Evolutionary conservation across 768 basidiomycete genomes (phyloP).

Genomic region (Russula abietina): DNA sequence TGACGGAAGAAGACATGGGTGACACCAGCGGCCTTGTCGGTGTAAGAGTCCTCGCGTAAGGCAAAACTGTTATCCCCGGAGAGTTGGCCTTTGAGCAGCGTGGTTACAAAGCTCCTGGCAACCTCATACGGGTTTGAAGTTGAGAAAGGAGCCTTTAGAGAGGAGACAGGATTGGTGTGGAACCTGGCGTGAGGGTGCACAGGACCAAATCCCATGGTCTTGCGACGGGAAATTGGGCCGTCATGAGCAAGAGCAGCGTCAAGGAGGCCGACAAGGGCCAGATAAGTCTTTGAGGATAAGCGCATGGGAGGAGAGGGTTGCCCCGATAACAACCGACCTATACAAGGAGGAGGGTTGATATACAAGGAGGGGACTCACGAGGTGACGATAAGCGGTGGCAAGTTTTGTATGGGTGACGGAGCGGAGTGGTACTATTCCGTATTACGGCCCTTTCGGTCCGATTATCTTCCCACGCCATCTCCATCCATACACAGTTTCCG

Average conservation of each 20-base stretch:
- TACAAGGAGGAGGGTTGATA: conserved; percentile 13
- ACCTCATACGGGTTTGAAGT: conserved; percentile 50
- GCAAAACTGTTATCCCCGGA: conserved; percentile 40
- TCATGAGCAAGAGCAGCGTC: conserved; percentile 19
- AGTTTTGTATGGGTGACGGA: background rate
- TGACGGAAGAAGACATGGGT: conserved; percentile 88
- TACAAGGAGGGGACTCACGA: background rate
- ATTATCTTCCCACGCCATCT: background rate
- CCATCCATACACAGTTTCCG: background rate
- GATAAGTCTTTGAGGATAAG: conserved; percentile 10
- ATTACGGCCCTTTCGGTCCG: background rate
- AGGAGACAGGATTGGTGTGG: conserved; percentile 41
- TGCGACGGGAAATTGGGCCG: conserved; percentile 45
- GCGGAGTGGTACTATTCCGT: background rate
- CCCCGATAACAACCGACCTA: conserved; percentile 11
- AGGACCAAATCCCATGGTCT: conserved; percentile 89
- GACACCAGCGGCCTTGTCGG: conserved; percentile 77
- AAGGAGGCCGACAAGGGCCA: conserved; percentile 26
- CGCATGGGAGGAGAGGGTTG: conserved; percentile 15
- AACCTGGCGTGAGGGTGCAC: conserved; percentile 67
- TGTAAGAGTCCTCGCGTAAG: conserved; percentile 81
- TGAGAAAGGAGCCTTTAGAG: conserved; percentile 22
- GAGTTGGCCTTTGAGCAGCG: conserved; percentile 40
- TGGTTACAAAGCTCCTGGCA: conserved; percentile 55
- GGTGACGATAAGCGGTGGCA: background rate